phyloP scores from a whole-genome alignment of 1,284 basidiomycete species.

The Papiliotrema fonsecae region DNA sequence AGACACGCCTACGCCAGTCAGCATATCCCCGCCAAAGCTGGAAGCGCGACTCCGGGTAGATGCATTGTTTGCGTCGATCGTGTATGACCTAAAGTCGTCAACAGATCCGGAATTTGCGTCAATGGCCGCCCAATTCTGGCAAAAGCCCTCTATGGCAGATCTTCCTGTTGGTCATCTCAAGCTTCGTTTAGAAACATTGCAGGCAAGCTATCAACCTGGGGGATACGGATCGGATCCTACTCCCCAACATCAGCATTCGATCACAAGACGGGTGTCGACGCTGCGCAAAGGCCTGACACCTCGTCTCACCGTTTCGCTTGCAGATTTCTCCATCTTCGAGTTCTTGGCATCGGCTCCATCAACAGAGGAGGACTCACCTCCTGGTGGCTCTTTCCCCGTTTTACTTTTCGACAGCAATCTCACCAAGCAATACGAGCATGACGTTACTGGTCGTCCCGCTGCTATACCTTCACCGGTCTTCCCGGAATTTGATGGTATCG shows the following conservation, averaged over 20 bases:
- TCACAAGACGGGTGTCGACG: slow-evolving; percentile 1
- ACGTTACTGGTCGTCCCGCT: not conserved
- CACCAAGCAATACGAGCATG: slow-evolving; percentile 34
- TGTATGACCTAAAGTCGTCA: slow-evolving; percentile 29
- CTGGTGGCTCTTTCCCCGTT: slow-evolving; percentile 41
- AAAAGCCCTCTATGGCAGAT: slow-evolving; percentile 26
- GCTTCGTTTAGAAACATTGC: slow-evolving; percentile 30
- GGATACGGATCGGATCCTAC: slow-evolving; percentile 1
- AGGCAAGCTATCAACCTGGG: slow-evolving; percentile 15
- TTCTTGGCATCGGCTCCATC: slow-evolving; percentile 27
- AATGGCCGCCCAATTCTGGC: slow-evolving; percentile 25
- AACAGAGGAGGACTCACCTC: slow-evolving; percentile 21
- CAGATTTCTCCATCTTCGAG: slow-evolving; percentile 34
- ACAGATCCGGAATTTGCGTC: not conserved
- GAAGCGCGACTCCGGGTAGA: slow-evolving; percentile 23
- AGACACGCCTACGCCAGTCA: too few relatives aligned
- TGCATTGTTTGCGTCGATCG: slow-evolving; percentile 20
- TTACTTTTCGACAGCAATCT: slow-evolving; percentile 44
- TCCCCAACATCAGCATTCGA: not conserved
- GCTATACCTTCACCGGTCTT: slow-evolving; percentile 10
- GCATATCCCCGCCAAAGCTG: slow-evolving; percentile 21
- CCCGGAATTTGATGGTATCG: slow-evolving; percentile 38
- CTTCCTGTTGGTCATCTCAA: slow-evolving; percentile 40
- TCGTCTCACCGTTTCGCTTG: slow-evolving; percentile 17
- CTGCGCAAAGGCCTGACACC: too few relatives aligned